Evolutionary conservation across 2,329 filamentous ascomycete species (phyloP).

Genomic region (Cladosporium cucumerinum): DNA sequence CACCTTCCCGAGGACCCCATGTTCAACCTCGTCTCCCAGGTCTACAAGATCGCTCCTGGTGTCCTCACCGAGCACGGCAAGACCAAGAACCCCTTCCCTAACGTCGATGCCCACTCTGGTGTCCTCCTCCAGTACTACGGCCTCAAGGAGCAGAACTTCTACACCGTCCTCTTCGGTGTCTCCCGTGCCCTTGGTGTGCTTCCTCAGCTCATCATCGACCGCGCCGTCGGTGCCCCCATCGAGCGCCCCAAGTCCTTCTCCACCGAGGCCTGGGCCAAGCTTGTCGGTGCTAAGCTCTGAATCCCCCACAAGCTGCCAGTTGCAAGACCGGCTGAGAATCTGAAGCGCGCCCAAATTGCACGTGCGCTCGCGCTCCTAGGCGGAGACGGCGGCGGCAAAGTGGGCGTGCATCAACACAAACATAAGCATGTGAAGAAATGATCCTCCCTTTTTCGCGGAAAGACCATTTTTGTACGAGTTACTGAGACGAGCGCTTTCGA

Average conservation of each 20-base stretch:
- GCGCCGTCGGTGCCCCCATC: constrained; percentile 92
- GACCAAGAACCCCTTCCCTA: constrained; percentile 99
- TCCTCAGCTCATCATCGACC: constrained; percentile 99
- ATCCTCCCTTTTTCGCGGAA: constrained; percentile 1
- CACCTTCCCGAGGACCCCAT: constrained; percentile 96
- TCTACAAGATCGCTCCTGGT: constrained; percentile 99
- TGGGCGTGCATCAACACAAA: constrained; percentile 15
- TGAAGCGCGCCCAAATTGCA: constrained; percentile 10
- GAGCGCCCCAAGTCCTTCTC: constrained; percentile 99
- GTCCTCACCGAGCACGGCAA: constrained; percentile 99
- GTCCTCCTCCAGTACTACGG: constrained; percentile 99
- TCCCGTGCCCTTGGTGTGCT: constrained; percentile 97
- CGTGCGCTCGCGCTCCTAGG: constrained; percentile 26
- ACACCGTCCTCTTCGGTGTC: constrained; percentile 99
- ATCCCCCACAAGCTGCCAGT: constrained; percentile 18
- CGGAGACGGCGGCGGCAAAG: constrained; percentile 28
- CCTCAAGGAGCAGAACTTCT: constrained; percentile 98
- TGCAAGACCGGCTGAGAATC: neutral
- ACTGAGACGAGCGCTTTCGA: constrained; percentile 2
- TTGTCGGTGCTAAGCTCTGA: constrained; percentile 87
- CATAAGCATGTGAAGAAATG: constrained; percentile 13
- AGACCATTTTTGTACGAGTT: neutral
- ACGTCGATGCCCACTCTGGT: constrained; percentile 98
- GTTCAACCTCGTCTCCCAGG: constrained; percentile 99
- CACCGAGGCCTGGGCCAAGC: constrained; percentile 93